Percentiles rank a stretch among this genome's conserved stretches.
Conservation (phyloP, 2,329 filamentous ascomycete species). For the Periconia sp. region DNA sequence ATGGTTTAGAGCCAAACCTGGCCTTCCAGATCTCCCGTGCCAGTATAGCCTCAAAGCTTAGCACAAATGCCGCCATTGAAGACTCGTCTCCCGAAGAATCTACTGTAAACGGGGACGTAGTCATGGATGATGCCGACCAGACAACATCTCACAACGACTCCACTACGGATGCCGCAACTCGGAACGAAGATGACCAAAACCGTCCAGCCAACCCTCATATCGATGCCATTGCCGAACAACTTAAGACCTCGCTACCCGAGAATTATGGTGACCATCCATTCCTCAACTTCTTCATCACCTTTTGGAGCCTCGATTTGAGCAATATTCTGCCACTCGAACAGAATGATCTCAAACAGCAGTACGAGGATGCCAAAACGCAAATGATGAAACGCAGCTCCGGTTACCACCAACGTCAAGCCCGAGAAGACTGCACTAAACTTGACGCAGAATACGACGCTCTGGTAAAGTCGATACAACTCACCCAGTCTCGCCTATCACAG, state of each 20-base stretch:
- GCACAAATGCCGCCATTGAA: conserved; percentile 35
- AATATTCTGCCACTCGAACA: conserved; percentile 71
- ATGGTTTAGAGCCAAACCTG: conserved; percentile 75
- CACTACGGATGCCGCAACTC: conserved; percentile 8
- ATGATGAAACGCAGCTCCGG: conserved; percentile 49
- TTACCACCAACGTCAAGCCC: conserved; percentile 67
- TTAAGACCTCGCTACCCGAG: conserved; percentile 63
- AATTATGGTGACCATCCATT: conserved; percentile 71
- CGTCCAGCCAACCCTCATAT: conserved; percentile 62
- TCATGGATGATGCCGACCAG: conserved; percentile 26
- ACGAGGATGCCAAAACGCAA: conserved; percentile 69
- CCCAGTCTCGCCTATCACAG: conserved; percentile 63
- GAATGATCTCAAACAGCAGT: conserved; percentile 66
- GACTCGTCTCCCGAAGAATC: conserved; percentile 9
- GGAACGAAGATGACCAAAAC: conserved; percentile 48
- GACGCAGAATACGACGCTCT: conserved; percentile 55
- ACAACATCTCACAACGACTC: not conserved
- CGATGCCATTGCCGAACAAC: conserved; percentile 70
- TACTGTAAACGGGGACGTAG: conserved; percentile 55
- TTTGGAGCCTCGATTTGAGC: conserved; percentile 86
- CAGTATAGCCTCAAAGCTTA: conserved; percentile 59
- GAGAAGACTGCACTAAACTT: conserved; percentile 68
- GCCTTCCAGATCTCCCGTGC: conserved; percentile 83
- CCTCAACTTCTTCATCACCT: conserved; percentile 81
- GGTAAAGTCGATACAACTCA: conserved; percentile 54